Percentiles rank a stretch among this genome's conserved stretches.
Conservation (phyloP, 306 rosid species). For the Aeschynomene evenia region DNA sequence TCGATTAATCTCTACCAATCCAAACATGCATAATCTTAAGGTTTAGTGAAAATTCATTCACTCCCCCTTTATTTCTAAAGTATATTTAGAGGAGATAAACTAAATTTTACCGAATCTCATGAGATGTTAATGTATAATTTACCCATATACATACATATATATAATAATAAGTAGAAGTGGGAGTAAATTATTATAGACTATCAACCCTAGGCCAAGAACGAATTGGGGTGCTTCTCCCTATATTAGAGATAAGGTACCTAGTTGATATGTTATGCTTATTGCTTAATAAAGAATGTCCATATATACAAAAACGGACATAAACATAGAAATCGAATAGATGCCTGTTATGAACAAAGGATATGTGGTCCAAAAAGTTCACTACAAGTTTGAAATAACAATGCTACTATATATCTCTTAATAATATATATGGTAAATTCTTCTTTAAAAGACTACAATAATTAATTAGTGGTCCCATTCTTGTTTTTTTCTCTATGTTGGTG, state of each 20-base stretch:
- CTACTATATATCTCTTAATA: conserved; percentile 10
- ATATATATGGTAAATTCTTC: background rate
- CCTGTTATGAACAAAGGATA: conserved; percentile 31
- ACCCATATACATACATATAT: background rate
- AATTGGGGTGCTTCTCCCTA: background rate
- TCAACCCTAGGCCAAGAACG: conserved; percentile 1
- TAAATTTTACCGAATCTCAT: no score
- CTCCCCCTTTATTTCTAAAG: no score
- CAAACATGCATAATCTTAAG: no score
- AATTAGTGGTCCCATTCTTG: conserved; percentile 32
- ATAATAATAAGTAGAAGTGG: background rate
- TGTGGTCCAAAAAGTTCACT: conserved; percentile 39
- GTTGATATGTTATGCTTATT: conserved; percentile 7
- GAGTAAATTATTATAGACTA: background rate
- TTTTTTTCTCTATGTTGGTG: conserved; percentile 10
- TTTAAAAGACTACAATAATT: conserved; percentile 32
- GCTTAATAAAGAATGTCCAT: background rate
- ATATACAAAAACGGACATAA: conserved; percentile 33
- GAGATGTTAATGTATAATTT: no score
- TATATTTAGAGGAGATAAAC: no score
- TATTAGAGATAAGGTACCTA: background rate
- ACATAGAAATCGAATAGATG: conserved; percentile 19
- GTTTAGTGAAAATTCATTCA: no score
- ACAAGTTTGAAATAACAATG: background rate
- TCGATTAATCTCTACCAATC: no score